Base-by-base conservation (phyloP, 305 asterid genomes). In the Solanum chacoense region DNA sequence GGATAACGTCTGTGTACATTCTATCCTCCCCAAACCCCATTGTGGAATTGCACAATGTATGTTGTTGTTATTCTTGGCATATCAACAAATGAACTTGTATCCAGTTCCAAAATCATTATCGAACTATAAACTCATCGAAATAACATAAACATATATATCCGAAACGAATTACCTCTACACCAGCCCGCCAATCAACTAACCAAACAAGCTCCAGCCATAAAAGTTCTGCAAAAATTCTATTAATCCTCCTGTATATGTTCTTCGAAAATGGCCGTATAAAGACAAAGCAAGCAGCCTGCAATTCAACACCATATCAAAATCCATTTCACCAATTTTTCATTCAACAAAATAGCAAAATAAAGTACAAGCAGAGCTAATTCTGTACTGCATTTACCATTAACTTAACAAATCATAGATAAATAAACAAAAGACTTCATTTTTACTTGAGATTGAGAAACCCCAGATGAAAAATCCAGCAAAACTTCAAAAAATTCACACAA, bases 151-250 rank as follows among this genome's bases (percentile, higher is more conserved):
- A 77, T 77, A 77, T 9, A 35, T 28, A 78, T 38, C 14, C 69
- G 0, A 50, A 55, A 65, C 8, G 42, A 40, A 73, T 89, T 91
- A 97, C 99, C 99, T 97, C 93, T 67, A 97, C 97, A 79, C 95
- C 93, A 88, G 99, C 99, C 99, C 98, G 96, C 98, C 99, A 97
- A 92, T 97, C 98, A 84, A 97, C 91, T 65, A 97, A 90, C 98
- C 98, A 97, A 75, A 97, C 96, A 16, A 97, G 98, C 94, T 97
- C 98, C 85, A 97, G 94, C 99, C 99, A 97, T 87, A 97, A 63
- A n/a, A 95, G 93, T 84, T 97, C 99, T 2, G 98, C 98, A 75
- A 96, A 90, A 92, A 90, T 93, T 88, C 98, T 91, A 90, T 97
- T 97, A 36, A 96, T 91, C 96, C 95, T 97, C 94, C 99, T 90